Evolutionary conservation across 495 filamentous ascomycete species (phyloP).

Genomic region (Neurospora cerealis): DNA sequence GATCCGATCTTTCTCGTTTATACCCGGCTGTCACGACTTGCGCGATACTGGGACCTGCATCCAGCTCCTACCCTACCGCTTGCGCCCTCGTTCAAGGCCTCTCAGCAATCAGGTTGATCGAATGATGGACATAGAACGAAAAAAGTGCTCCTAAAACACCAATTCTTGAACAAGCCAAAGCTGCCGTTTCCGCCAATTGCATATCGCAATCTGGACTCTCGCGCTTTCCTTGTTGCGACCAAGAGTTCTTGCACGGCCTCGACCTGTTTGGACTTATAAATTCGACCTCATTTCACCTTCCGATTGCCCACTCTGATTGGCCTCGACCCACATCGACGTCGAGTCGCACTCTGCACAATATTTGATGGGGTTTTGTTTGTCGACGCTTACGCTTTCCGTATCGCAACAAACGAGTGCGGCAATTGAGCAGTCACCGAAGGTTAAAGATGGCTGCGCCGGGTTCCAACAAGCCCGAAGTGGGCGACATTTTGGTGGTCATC

Average conservation of each 20-base stretch:
- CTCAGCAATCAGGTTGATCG: neutral
- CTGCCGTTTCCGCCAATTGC: neutral
- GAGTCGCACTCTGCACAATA: neutral
- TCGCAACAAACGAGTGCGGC: slow-evolving; percentile 10
- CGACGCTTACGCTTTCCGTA: neutral
- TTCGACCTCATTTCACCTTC: neutral
- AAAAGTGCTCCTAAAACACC: neutral
- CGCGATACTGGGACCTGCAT: neutral
- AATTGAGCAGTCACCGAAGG: slow-evolving; percentile 4
- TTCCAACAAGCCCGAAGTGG: slow-evolving; percentile 45
- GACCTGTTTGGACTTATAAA: neutral
- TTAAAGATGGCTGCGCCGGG: slow-evolving; percentile 36
- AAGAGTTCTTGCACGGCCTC: neutral
- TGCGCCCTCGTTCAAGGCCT: neutral
- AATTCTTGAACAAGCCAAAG: neutral
- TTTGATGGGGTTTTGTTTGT: neutral
- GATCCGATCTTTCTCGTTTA: neutral
- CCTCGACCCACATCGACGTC: neutral
- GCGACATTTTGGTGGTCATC: slow-evolving; percentile 63
- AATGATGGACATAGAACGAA: neutral
- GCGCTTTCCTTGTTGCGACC: neutral
- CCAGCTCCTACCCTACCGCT: neutral
- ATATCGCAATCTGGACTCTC: neutral
- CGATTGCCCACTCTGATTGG: neutral
- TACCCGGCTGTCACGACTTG: neutral